Conservation (phyloP, 177 flowering plant species). For the Vitis hybrid region DNA sequence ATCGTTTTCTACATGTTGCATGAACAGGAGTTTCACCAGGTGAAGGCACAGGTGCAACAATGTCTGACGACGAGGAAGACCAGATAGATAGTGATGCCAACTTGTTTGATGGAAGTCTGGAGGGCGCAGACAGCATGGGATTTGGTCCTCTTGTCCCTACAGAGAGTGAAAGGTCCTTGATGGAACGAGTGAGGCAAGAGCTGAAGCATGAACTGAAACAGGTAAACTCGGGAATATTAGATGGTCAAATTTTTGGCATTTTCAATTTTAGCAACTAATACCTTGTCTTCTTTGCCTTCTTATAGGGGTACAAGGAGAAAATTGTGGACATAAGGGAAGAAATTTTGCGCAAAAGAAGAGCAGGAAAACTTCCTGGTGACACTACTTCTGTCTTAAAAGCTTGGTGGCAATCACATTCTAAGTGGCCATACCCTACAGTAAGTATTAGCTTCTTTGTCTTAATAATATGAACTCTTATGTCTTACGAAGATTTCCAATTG, state of each 20-base stretch:
- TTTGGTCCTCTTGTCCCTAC: constrained; percentile 77
- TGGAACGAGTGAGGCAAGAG: constrained; percentile 84
- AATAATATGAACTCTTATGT: no score
- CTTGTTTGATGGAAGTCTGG: constrained; percentile 63
- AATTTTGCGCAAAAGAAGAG: constrained; percentile 75
- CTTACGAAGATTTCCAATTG: no score
- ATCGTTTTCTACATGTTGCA: constrained; percentile 2
- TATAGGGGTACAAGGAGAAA: constrained; percentile 77
- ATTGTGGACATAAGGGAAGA: constrained; percentile 77
- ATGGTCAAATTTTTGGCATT: neutral
- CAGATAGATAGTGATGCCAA: constrained; percentile 62
- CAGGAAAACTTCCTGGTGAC: constrained; percentile 83
- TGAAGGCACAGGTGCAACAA: constrained; percentile 82
- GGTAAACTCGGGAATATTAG: constrained; percentile 24
- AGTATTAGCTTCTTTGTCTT: constrained; percentile 14
- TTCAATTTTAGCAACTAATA: constrained; percentile 1
- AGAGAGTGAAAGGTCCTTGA: constrained; percentile 71
- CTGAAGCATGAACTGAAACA: constrained; percentile 74
- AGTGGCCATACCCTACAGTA: constrained; percentile 88
- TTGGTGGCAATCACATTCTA: constrained; percentile 86
- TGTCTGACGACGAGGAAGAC: constrained; percentile 84
- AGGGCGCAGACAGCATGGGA: constrained; percentile 58
- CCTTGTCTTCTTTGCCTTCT: neutral
- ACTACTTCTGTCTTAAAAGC: constrained; percentile 72
- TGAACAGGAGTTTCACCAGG: constrained; percentile 70